Evolutionary conservation across 1,284 basidiomycete species (phyloP).

Genomic region (Puccinia coronata): DNA sequence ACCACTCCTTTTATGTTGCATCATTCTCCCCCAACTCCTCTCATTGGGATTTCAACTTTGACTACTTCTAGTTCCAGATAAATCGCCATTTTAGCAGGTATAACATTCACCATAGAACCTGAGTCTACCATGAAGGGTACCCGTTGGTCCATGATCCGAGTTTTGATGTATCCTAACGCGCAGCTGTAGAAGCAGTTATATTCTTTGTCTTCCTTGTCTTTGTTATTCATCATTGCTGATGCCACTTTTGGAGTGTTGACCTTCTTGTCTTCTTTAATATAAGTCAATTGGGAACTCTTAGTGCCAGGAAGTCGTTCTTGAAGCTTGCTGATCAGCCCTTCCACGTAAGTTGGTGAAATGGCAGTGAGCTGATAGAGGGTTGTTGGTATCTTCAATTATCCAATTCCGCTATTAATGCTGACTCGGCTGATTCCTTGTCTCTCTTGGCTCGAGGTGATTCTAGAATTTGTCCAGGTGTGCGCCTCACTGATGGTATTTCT

Average conservation of each 20-base stretch:
- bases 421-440: background rate
- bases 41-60: background rate
- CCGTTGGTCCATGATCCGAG: background rate
- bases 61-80: conserved; percentile 1
- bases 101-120: background rate
- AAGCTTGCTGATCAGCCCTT: background rate
- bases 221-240: background rate
- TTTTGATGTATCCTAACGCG: background rate
- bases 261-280: background rate
- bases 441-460: no score
- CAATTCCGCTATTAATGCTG: background rate
- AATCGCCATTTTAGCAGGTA: background rate
- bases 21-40: background rate
- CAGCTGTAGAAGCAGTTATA: background rate
- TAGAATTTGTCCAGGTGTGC: background rate
- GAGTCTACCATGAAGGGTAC: background rate
- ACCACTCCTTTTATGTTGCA: conserved; percentile 10
- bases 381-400: conserved; percentile 18
- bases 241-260: background rate
- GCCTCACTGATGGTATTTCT: background rate
- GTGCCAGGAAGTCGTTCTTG: background rate
- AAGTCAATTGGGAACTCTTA: background rate
- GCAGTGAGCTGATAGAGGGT: background rate
- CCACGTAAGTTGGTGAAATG: background rate
- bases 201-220: background rate